Evolutionary conservation across 202 grass and related monocot genomes (phyloP), one percentile per base, ranked within the genome.

Genomic region (Miscanthus sacchariflorus): DNA sequence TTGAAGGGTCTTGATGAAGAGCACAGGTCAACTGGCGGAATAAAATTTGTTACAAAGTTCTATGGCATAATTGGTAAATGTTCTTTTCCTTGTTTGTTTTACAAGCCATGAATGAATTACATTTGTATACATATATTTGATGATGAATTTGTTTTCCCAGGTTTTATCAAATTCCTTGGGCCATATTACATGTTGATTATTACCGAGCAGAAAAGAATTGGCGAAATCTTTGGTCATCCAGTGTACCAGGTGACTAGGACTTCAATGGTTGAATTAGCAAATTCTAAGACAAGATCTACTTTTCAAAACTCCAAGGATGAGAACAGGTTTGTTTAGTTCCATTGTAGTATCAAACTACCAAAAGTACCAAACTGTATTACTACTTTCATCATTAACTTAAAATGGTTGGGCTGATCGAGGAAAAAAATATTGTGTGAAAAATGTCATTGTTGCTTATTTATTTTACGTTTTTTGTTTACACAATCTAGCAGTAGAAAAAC

Each of bases 121-220:
- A 28, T 70, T 79, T 72, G 4, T 66, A 54, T 72, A n/a, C 73
- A 3, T 86, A 14, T 49, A 72, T 89, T 83, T 81, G 44, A 84
- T 39, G 72, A 54, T 25, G 28, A 52, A 78, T 33, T 80, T 73
- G 4, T 79, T 2, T 80, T 21, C 15, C 19, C 86, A 99, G 96
- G 96, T 90, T 96, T 96, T 76, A 87, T 99, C 45, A 99, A 93
- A 75, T 96, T 99, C 18, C 86, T 95, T 71, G 96, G 94, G 35
- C 94, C 96, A 24, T 99, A 90, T 80, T 99, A 99, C 78, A 99
- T 99, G 94, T 72, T 96, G 86, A 84, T 99, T 83, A 92, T 99
- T 85, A 99, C 96, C 0, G 91, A 94, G 69, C 89, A 86, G 38
- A 92, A 88, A 79, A 85, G 86, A 90, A 96, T 99, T 52, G 96